phyloP scores from a whole-genome alignment of 2,329 filamentous ascomycete species.

The Aulographum hederae region DNA sequence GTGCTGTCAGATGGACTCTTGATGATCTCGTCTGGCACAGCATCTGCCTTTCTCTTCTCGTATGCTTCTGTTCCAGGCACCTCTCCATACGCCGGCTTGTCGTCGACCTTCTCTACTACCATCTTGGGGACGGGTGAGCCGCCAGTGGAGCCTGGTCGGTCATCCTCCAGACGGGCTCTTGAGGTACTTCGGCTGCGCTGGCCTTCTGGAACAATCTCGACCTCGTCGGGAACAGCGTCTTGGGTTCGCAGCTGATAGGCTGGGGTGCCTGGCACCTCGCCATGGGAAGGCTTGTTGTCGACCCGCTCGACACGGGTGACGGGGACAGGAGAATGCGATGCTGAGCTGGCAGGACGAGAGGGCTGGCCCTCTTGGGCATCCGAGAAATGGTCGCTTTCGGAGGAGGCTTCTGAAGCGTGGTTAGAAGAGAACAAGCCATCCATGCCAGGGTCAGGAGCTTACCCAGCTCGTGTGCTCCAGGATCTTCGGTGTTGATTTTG shows the following conservation, averaged over 20 bases:
- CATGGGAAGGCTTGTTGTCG: constrained; percentile 38
- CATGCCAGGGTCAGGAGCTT: constrained; percentile 8
- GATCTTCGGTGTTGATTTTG: constrained; percentile 25
- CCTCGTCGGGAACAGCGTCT: constrained; percentile 45
- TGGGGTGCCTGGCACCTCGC: constrained; percentile 41
- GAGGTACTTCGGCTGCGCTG: constrained; percentile 19
- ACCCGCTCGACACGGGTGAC: constrained; percentile 45
- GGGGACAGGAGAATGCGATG: constrained; percentile 34
- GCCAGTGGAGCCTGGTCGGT: constrained; percentile 29
- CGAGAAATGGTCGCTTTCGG: constrained; percentile 44
- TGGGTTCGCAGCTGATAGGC: constrained; percentile 38
- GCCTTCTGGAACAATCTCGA: constrained; percentile 34
- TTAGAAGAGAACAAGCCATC: neutral
- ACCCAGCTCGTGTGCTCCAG: constrained; percentile 38
- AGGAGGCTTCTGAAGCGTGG: constrained; percentile 19
- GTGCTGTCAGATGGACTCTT: constrained; percentile 18
- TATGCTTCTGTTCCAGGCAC: constrained; percentile 41
- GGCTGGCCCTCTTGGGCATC: constrained; percentile 41
- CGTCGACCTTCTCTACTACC: constrained; percentile 43
- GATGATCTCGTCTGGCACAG: constrained; percentile 37
- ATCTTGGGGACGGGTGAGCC: constrained; percentile 37
- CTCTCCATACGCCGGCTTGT: constrained; percentile 38
- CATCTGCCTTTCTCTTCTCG: constrained; percentile 37
- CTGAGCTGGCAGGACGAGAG: constrained; percentile 18
- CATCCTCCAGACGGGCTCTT: constrained; percentile 15